A percentile compares a stretch with the other conserved stretches of the same genome.
Evolutionary conservation across 2,329 filamentous ascomycete genomes (phyloP).

Genomic region (Calonectria naviculata): DNA sequence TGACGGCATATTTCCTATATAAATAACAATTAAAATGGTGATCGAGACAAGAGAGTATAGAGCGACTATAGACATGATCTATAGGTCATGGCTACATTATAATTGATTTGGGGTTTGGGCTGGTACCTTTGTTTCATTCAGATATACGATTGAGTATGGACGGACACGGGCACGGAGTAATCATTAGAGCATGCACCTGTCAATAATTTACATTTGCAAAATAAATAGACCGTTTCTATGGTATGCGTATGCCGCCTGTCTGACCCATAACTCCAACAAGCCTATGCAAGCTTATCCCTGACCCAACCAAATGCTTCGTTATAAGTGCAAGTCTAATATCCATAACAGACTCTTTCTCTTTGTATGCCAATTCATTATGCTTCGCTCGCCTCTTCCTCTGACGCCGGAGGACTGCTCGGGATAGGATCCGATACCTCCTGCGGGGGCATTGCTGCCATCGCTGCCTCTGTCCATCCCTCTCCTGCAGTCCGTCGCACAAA

Average conservation of each 20-base stretch:
- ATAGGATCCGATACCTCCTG: slow-evolving; percentile 26
- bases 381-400: slow-evolving; percentile 20
- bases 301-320: slow-evolving; percentile 20
- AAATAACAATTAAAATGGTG: not conserved
- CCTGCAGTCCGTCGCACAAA: slow-evolving; percentile 75
- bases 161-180: not conserved
- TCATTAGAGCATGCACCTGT: slow-evolving; percentile 7
- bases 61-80: not conserved
- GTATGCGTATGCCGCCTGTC: slow-evolving; percentile 15
- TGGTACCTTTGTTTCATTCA: slow-evolving; percentile 16
- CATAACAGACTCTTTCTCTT: not conserved
- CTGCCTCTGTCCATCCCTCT: slow-evolving; percentile 49
- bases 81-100: not conserved
- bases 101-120: not conserved
- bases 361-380: slow-evolving; percentile 5
- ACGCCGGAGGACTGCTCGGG: slow-evolving; percentile 30
- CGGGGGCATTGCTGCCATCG: slow-evolving; percentile 23
- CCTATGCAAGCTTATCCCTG: slow-evolving; percentile 5
- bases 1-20: not conserved
- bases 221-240: slow-evolving; percentile 13
- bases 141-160: not conserved
- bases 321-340: slow-evolving; percentile 12
- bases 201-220: slow-evolving; percentile 19
- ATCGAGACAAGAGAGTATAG: not conserved
- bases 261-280: slow-evolving; percentile 22